phyloP scores from a whole-genome alignment of 306 rosid genomes.

The Quercus cerris region DNA sequence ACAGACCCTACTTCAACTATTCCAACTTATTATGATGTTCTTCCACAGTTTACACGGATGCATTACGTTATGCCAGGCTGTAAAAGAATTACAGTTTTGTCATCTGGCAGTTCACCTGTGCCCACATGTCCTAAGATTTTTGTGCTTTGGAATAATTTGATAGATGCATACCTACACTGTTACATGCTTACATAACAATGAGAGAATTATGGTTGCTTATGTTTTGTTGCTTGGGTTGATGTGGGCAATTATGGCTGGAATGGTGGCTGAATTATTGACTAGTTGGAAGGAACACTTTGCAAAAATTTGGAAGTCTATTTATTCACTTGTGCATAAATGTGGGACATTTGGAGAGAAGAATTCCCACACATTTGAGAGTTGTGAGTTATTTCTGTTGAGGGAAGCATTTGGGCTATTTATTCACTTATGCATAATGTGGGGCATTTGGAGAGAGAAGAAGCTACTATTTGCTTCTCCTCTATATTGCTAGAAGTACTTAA shows the following conservation, averaged over 20 bases:
- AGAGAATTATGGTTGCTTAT: neutral
- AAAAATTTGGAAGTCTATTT: neutral
- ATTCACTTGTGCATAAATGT: neutral
- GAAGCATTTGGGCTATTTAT: too few relatives aligned
- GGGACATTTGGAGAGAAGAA: neutral
- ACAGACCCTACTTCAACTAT: too few relatives aligned
- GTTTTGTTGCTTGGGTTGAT: neutral
- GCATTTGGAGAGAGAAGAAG: too few relatives aligned
- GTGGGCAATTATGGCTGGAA: neutral
- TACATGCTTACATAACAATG: neutral
- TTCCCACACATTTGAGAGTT: neutral
- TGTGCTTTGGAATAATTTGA: neutral
- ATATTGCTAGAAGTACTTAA: neutral
- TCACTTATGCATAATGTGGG: too few relatives aligned
- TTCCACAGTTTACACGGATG: neutral
- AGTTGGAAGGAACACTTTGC: neutral
- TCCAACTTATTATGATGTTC: neutral
- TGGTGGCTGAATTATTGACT: neutral
- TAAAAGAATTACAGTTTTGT: neutral
- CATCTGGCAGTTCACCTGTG: neutral
- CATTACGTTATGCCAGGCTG: neutral
- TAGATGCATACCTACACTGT: neutral
- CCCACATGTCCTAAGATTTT: neutral
- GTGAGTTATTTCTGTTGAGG: neutral
- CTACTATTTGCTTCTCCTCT: neutral